Percentiles rank a stretch among this genome's conserved stretches.
These are phyloP conservation scores for Glonium stellatum DNA, from an alignment of 495 filamentous ascomycete genomes.

Conservation along the genomic window DNA sequence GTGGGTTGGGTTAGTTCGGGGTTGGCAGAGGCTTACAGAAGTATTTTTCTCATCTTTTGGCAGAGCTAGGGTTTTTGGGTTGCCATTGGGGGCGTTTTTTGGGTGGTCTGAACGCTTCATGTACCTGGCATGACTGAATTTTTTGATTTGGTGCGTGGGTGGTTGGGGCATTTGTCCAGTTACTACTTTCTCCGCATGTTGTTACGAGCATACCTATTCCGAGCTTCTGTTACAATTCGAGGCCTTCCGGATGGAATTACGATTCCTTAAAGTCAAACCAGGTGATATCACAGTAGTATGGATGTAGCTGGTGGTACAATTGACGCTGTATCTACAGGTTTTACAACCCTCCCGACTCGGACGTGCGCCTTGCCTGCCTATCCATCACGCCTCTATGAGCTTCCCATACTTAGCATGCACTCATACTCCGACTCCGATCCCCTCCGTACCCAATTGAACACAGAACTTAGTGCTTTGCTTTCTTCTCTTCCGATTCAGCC, in stretches of 20 bases:
- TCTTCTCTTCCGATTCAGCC: conserved; percentile 52
- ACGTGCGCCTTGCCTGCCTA: not conserved
- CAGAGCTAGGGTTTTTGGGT: not conserved
- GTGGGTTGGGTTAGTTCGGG: not conserved
- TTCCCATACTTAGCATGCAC: not conserved
- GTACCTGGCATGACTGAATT: too few relatives aligned
- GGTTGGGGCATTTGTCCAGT: too few relatives aligned
- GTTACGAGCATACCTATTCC: too few relatives aligned
- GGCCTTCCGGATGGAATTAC: too few relatives aligned
- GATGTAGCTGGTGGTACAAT: conserved; percentile 25
- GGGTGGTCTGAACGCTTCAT: too few relatives aligned
- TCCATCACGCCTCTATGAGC: not conserved
- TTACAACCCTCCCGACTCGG: conserved; percentile 5
- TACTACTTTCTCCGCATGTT: too few relatives aligned
- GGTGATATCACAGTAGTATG: not conserved
- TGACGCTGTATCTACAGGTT: conserved; percentile 28
- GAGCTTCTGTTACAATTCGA: too few relatives aligned
- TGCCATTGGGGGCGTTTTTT: too few relatives aligned
- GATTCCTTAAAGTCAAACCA: not conserved
- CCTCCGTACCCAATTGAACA: not conserved
- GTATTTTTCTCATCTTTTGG: not conserved
- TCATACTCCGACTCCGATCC: not conserved
- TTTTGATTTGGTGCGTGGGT: too few relatives aligned
- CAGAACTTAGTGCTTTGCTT: conserved; percentile 51
- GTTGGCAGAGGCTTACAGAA: not conserved